Conservation (phyloP, 139 green algal species). For the Micromonas commoda region DNA sequence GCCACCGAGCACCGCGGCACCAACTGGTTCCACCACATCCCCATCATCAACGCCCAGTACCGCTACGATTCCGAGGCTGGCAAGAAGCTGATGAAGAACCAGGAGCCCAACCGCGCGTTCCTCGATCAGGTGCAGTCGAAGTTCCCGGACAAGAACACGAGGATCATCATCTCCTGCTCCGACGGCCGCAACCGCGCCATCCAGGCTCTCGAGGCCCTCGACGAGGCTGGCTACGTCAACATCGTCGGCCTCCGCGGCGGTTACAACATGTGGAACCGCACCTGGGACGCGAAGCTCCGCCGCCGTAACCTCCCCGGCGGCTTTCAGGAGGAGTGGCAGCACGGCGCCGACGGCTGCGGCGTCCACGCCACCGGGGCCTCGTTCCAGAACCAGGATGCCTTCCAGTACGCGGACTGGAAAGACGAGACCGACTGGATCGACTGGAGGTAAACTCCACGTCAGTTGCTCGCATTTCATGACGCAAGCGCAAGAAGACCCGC, state of each 20-base stretch:
- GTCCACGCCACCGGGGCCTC: conserved; percentile 15
- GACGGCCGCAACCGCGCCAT: conserved; percentile 35
- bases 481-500: no score
- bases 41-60: conserved; percentile 25
- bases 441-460: no score
- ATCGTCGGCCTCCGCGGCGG: conserved; percentile 37
- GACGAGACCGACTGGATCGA: conserved; percentile 27
- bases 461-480: no score
- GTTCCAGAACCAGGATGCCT: conserved; percentile 26
- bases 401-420: conserved; percentile 16
- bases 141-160: conserved; percentile 33
- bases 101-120: conserved; percentile 33
- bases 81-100: conserved; percentile 21
- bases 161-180: conserved; percentile 33
- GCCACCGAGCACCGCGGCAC: not conserved
- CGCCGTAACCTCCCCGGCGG: conserved; percentile 18
- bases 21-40: conserved; percentile 16
- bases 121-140: conserved; percentile 23
- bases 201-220: conserved; percentile 32
- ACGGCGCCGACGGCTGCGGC: conserved; percentile 9
- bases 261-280: conserved; percentile 35
- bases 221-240: conserved; percentile 37
- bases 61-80: conserved; percentile 27
- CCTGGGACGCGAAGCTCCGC: conserved; percentile 22
- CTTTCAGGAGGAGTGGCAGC: conserved; percentile 16